Evolutionary conservation across 306 rosid species (phyloP).

Genomic region (Acacia crassicarpa): DNA sequence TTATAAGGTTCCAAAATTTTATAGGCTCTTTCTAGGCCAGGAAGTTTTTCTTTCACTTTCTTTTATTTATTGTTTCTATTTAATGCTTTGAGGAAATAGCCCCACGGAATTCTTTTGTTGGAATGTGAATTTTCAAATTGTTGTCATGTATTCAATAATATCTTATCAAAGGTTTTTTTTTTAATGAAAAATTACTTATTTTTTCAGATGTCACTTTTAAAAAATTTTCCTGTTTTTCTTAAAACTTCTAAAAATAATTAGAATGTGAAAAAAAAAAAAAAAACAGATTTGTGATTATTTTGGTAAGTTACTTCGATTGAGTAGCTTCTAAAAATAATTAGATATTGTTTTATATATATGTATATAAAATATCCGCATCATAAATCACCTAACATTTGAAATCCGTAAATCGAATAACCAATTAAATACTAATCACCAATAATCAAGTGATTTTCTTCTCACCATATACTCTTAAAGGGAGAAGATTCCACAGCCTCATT

Average conservation of each 20-base stretch:
- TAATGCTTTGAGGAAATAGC: background rate
- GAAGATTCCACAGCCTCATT: background rate
- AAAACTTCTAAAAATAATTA: too few species aligned
- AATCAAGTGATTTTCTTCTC: background rate
- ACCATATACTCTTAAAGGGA: background rate
- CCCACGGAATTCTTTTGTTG: background rate
- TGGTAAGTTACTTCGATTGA: too few species aligned
- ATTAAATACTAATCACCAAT: background rate
- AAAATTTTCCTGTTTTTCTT: too few species aligned
- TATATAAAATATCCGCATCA: background rate
- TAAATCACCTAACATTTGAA: background rate
- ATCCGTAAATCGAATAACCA: background rate
- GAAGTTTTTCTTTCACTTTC: background rate
- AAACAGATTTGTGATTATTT: background rate
- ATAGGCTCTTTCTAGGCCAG: background rate
- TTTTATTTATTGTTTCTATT: too few species aligned
- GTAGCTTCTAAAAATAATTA: background rate
- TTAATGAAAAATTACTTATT: too few species aligned
- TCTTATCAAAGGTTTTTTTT: background rate
- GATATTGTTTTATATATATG: too few species aligned
- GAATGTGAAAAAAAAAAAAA: background rate
- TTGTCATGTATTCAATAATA: background rate
- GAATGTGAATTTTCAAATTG: background rate
- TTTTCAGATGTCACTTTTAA: constrained; percentile 38
- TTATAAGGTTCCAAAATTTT: too few species aligned